These are phyloP conservation scores for Pythium oligandrum DNA, from an alignment of 352 stramenopile genomes.

Conservation along the genomic window DNA sequence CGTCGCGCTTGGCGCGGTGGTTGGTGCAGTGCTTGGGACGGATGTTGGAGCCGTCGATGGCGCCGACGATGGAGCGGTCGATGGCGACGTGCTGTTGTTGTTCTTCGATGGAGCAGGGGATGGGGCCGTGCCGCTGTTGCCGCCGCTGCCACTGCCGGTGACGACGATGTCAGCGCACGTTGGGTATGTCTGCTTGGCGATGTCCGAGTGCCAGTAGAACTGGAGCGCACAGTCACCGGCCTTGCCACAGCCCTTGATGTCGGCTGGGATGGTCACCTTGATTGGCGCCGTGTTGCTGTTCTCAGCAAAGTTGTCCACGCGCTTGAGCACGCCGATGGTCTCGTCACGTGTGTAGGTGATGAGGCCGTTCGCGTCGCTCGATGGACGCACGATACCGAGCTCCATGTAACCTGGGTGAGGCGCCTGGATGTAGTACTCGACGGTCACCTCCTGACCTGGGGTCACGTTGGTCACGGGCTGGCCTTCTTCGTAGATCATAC, in stretches of 20 bases:
- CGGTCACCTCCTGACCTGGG: constrained; percentile 32
- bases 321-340: constrained; percentile 26
- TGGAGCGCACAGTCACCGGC: constrained; percentile 44
- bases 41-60: too few species aligned
- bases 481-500: constrained; percentile 41
- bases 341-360: constrained; percentile 32
- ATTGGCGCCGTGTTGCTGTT: constrained; percentile 21
- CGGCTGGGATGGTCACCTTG: constrained; percentile 34
- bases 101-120: constrained; percentile 1
- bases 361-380: constrained; percentile 27
- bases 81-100: too few species aligned
- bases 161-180: constrained; percentile 51
- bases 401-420: constrained; percentile 48
- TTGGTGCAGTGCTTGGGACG: too few species aligned
- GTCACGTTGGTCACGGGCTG: constrained; percentile 42
- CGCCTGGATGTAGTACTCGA: constrained; percentile 52
- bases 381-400: constrained; percentile 51
- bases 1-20: too few species aligned
- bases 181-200: constrained; percentile 56
- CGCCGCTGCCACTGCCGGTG: constrained; percentile 15
- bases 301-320: constrained; percentile 35
- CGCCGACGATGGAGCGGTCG: too few species aligned
- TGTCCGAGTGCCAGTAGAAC: constrained; percentile 60
- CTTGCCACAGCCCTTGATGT: constrained; percentile 34
- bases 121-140: not conserved